Evolutionary conservation across 2,329 filamentous ascomycete species (phyloP).

Genomic region (Fusarium sp.): DNA sequence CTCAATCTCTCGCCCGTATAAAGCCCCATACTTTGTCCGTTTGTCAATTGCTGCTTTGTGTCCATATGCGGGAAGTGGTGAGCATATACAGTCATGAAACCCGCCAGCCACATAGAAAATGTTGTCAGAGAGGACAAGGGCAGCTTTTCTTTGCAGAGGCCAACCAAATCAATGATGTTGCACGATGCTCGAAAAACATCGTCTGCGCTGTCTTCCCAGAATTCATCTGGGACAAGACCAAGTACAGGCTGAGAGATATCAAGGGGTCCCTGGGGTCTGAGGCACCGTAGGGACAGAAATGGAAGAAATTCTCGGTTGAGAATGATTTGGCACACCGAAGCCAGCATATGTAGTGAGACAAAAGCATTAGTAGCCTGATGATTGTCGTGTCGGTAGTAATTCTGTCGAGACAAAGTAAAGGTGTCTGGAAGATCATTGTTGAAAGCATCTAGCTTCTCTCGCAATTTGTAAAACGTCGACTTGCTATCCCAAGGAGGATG

Average conservation of each 20-base stretch:
- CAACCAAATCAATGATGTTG: constrained; percentile 72
- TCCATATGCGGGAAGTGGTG: constrained; percentile 78
- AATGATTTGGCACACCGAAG: constrained; percentile 2
- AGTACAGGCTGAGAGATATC: neutral
- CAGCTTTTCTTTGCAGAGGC: constrained; percentile 69
- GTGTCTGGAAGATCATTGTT: constrained; percentile 61
- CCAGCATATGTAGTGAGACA: constrained; percentile 10
- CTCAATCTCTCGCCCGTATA: neutral
- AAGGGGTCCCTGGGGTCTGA: neutral
- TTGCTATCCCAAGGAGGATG: constrained; percentile 69
- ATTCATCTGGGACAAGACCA: neutral
- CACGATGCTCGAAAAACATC: constrained; percentile 60
- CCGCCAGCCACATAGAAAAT: constrained; percentile 75
- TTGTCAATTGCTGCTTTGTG: constrained; percentile 48
- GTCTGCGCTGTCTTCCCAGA: constrained; percentile 3
- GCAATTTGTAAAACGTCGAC: constrained; percentile 66
- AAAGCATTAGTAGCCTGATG: constrained; percentile 53
- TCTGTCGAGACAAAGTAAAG: constrained; percentile 63
- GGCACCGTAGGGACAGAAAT: neutral
- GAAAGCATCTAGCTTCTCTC: constrained; percentile 57
- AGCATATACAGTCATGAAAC: constrained; percentile 74
- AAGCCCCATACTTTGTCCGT: neutral
- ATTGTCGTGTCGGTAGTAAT: constrained; percentile 49
- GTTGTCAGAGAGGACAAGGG: constrained; percentile 75
- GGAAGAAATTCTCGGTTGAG: constrained; percentile 9